Evolutionary conservation across 2,329 filamentous ascomycete genomes (phyloP).

Genomic region (Ophiostoma sp.): DNA sequence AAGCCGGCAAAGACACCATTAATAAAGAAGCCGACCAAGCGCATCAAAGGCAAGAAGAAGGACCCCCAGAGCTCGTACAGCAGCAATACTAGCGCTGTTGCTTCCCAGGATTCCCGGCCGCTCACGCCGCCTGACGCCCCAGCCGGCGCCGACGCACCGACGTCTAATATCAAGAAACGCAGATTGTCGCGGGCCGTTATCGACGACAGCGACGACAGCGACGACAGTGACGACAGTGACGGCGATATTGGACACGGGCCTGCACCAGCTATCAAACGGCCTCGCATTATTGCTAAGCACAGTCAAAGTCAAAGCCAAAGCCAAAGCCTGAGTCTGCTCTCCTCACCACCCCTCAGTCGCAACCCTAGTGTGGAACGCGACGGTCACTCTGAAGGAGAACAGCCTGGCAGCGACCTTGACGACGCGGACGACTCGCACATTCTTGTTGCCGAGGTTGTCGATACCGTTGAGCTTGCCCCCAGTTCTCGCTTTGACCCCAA

Average conservation of each 20-base stretch:
- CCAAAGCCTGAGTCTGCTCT: neutral
- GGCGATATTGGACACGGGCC: neutral
- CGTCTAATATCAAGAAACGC: neutral
- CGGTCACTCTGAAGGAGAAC: neutral
- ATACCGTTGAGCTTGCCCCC: slow-evolving; percentile 15
- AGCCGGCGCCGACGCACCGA: neutral
- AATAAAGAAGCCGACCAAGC: neutral
- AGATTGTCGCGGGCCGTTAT: neutral
- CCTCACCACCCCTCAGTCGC: slow-evolving; percentile 16
- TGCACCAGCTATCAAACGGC: neutral
- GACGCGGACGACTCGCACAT: neutral
- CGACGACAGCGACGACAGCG: neutral
- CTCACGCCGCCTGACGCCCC: neutral
- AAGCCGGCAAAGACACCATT: neutral
- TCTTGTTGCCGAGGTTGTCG: neutral
- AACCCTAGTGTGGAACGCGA: slow-evolving; percentile 14
- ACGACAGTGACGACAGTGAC: slow-evolving; percentile 7
- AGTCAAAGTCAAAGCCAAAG: slow-evolving; percentile 6
- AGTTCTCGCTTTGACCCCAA: slow-evolving; percentile 20
- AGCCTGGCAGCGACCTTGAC: neutral
- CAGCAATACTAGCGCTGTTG: neutral
- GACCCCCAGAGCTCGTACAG: neutral
- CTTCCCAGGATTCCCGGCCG: neutral
- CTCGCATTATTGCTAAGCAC: neutral
- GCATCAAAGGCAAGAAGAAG: neutral